These are phyloP conservation scores for Eucommia ulmoides DNA, from an alignment of 257 asterid genomes.

Conservation along the genomic window DNA sequence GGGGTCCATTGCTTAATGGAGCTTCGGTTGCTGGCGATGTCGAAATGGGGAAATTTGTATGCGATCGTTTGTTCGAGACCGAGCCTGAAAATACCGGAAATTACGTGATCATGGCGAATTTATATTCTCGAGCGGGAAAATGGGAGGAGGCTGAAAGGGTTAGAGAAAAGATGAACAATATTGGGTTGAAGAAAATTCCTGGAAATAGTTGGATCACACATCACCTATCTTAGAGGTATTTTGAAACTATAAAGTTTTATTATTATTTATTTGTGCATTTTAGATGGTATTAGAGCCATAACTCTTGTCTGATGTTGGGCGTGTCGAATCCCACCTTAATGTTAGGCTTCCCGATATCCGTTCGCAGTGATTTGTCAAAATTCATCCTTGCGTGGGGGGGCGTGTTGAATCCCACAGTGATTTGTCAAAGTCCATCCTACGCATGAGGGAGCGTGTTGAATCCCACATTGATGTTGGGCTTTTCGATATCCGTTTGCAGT, in stretches of 20 bases:
- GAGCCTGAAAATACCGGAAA: slow-evolving; percentile 70
- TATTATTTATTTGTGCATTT: neutral
- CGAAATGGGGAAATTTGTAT: slow-evolving; percentile 51
- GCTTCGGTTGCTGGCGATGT: slow-evolving; percentile 57
- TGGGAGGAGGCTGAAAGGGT: slow-evolving; percentile 75
- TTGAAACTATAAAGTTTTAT: neutral
- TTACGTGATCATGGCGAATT: slow-evolving; percentile 57
- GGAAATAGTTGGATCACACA: slow-evolving; percentile 79
- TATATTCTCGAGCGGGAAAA: slow-evolving; percentile 64
- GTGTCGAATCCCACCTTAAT: no score
- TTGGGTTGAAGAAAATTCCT: slow-evolving; percentile 54
- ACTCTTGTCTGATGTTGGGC: no score
- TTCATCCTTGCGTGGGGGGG: no score
- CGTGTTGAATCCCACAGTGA: no score
- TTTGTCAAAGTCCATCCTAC: no score
- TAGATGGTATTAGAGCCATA: no score
- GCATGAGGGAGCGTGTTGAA: no score
- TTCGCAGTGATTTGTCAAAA: no score
- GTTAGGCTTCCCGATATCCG: no score
- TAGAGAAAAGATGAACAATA: slow-evolving; percentile 34
- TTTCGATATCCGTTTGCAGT: no score
- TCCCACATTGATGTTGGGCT: no score
- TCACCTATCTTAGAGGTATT: no score
- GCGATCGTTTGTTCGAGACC: slow-evolving; percentile 37
- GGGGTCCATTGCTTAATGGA: slow-evolving; percentile 83